These are phyloP conservation scores for Orbilia quercus DNA, from an alignment of 2,329 filamentous ascomycete genomes.

Conservation along the genomic window DNA sequence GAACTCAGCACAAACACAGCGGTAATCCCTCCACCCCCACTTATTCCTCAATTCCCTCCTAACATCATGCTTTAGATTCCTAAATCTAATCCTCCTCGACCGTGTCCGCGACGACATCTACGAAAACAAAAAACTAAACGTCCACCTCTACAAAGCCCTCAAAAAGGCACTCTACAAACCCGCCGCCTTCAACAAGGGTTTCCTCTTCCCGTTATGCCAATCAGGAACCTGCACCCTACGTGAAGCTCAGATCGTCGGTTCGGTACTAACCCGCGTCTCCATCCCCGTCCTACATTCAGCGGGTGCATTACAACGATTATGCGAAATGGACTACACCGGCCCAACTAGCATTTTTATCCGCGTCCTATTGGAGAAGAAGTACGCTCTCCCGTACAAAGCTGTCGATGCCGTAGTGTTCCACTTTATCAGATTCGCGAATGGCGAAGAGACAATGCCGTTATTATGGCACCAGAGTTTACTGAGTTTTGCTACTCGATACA, in stretches of 20 bases:
- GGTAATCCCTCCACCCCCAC: conserved; percentile 19
- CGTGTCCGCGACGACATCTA: conserved; percentile 93
- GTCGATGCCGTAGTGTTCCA: conserved; percentile 96
- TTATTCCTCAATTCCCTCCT: background rate
- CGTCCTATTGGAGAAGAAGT: conserved; percentile 93
- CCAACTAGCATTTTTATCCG: conserved; percentile 96
- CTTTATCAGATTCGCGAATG: conserved; percentile 86
- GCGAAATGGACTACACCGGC: conserved; percentile 92
- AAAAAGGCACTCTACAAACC: conserved; percentile 96
- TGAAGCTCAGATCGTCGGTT: conserved; percentile 90
- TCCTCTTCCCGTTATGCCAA: conserved; percentile 82
- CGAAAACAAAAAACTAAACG: conserved; percentile 93
- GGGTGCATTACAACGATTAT: conserved; percentile 91
- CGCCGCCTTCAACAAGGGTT: conserved; percentile 94
- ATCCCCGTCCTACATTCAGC: conserved; percentile 73
- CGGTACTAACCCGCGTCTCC: conserved; percentile 69
- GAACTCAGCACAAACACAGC: conserved; percentile 70
- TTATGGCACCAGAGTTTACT: conserved; percentile 96
- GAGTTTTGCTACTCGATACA: conserved; percentile 91
- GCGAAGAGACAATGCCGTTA: conserved; percentile 79
- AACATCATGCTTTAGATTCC: conserved; percentile 67
- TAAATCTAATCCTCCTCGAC: conserved; percentile 86
- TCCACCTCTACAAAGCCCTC: conserved; percentile 91
- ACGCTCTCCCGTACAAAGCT: conserved; percentile 92
- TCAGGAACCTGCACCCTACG: conserved; percentile 89